A percentile compares a stretch with the other conserved stretches of the same genome.
phyloP scores from a whole-genome alignment of 202 grass and related monocot genomes.

The Panicum virgatum region DNA sequence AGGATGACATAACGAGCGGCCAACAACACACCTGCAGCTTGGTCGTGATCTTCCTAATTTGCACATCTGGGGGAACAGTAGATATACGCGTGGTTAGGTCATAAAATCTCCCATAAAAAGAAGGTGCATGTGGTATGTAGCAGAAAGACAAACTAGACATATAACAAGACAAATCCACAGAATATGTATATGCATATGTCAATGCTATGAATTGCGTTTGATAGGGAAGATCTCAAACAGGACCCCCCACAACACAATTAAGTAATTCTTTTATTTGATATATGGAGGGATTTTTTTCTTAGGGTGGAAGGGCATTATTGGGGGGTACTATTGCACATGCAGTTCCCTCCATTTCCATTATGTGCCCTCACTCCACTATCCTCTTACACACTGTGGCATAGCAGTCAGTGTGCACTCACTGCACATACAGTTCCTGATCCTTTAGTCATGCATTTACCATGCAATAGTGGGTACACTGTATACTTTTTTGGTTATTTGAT shows the following conservation, averaged over 20 bases:
- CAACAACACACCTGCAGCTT: constrained; percentile 39
- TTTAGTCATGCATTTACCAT: constrained; percentile 38
- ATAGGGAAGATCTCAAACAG: constrained; percentile 64
- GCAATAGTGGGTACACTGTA: constrained; percentile 28
- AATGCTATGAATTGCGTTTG: constrained; percentile 30
- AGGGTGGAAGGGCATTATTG: constrained; percentile 7
- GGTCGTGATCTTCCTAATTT: constrained; percentile 22
- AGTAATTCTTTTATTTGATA: constrained; percentile 34
- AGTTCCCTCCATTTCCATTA: constrained; percentile 39
- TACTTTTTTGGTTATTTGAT: constrained; percentile 1
- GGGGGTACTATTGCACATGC: constrained; percentile 48
- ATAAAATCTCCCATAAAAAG: constrained; percentile 16
- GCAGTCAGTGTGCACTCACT: constrained; percentile 40
- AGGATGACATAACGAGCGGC: constrained; percentile 66
- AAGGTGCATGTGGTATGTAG: constrained; percentile 22
- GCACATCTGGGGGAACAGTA: not conserved
- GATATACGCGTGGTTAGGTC: constrained; percentile 13
- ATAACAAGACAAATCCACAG: constrained; percentile 46
- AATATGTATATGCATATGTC: constrained; percentile 41
- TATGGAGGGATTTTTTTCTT: not conserved
- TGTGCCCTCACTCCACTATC: constrained; percentile 46
- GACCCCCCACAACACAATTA: constrained; percentile 34
- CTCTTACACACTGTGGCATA: constrained; percentile 40
- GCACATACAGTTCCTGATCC: constrained; percentile 43
- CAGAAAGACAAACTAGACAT: constrained; percentile 24